phyloP scores from a whole-genome alignment of 805 yeast species.

The Torulaspora indica region DNA sequence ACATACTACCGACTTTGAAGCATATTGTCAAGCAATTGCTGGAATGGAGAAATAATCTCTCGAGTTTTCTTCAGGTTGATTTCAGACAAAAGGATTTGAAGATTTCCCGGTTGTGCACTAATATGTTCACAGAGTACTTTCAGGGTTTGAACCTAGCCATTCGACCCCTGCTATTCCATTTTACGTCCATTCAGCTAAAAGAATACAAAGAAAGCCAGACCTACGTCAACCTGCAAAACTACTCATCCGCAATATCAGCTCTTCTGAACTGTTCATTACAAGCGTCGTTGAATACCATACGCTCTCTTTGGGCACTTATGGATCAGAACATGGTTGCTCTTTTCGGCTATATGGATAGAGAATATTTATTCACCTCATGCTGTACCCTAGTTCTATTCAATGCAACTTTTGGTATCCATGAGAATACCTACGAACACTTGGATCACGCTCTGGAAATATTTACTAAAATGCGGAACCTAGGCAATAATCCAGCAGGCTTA shows the following conservation, averaged over 20 bases:
- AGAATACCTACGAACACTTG: conserved; percentile 63
- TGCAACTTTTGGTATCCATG: conserved; percentile 78
- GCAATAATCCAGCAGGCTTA: conserved; percentile 75
- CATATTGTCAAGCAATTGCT: conserved; percentile 62
- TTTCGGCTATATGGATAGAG: conserved; percentile 85
- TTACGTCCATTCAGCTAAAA: conserved; percentile 62
- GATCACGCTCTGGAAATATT: conserved; percentile 69
- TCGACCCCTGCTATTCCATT: conserved; percentile 70
- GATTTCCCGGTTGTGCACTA: conserved; percentile 62
- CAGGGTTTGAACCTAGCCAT: conserved; percentile 79
- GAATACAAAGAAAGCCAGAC: conserved; percentile 44
- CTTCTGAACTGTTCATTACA: conserved; percentile 72
- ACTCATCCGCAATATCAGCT: conserved; percentile 63
- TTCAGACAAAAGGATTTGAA: conserved; percentile 48
- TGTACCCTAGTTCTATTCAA: conserved; percentile 69
- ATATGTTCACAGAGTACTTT: conserved; percentile 76
- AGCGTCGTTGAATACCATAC: conserved; percentile 70
- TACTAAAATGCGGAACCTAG: conserved; percentile 69
- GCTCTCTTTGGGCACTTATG: conserved; percentile 67
- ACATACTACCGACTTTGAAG: conserved; percentile 68
- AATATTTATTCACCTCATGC: conserved; percentile 70
- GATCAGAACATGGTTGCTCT: conserved; percentile 80
- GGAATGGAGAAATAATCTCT: conserved; percentile 63
- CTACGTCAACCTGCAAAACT: conserved; percentile 60
- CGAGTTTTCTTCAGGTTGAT: conserved; percentile 61